Conservation (phyloP, 176 grass and related monocot species). For the Luzula sylvatica region DNA sequence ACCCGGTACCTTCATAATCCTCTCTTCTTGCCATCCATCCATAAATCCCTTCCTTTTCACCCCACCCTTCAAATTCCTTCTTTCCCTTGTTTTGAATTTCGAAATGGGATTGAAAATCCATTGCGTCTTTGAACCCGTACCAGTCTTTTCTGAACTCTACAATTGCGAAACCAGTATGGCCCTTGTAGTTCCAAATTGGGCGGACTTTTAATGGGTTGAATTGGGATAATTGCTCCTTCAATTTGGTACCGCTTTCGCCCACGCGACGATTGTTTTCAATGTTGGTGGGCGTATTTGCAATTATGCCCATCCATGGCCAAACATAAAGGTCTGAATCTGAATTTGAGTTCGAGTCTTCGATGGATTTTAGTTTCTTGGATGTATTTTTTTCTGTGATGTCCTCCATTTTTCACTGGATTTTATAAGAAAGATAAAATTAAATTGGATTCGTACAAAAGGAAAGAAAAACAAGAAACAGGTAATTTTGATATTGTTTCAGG, state of each 20-base stretch:
- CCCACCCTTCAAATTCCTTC: background rate
- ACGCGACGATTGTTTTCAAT: background rate
- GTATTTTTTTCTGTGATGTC: background rate
- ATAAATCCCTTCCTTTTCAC: background rate
- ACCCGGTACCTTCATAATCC: constrained; percentile 5
- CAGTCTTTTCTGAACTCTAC: constrained; percentile 1
- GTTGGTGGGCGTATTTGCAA: constrained; percentile 17
- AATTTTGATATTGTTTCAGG: background rate
- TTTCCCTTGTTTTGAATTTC: constrained; percentile 7
- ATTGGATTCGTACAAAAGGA: background rate
- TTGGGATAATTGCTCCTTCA: background rate
- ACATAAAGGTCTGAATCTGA: constrained; percentile 7
- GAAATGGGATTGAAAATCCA: constrained; percentile 15
- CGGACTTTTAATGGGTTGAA: background rate
- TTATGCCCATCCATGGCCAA: constrained; percentile 16
- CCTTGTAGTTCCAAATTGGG: constrained; percentile 5
- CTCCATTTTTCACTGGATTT: background rate
- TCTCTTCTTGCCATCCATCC: constrained; percentile 7
- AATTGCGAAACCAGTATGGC: constrained; percentile 13
- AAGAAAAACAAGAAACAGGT: background rate
- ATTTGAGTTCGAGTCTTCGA: no score
- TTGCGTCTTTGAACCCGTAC: constrained; percentile 11
- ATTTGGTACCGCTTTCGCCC: constrained; percentile 4
- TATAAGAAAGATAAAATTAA: constrained; percentile 1
- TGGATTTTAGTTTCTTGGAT: constrained; percentile 8